Percentiles rank a stretch among this genome's conserved stretches.
Conservation (phyloP, 768 basidiomycete genomes). For the Paxillus rubicundulus region DNA sequence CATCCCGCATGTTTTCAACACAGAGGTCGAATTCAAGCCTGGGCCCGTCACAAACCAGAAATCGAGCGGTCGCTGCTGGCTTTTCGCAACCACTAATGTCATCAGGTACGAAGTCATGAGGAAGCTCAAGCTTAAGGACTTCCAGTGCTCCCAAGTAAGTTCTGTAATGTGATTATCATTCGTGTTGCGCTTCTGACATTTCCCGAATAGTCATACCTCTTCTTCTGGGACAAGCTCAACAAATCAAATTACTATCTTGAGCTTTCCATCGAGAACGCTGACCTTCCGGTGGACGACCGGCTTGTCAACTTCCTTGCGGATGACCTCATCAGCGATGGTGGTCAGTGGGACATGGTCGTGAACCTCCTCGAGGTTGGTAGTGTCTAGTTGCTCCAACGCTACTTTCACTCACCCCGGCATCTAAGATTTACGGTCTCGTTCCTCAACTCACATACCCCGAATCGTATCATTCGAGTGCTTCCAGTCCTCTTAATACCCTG, state of each 20-base stretch:
- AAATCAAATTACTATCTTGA: conserved; percentile 90
- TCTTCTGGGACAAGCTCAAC: conserved; percentile 97
- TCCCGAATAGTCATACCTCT: conserved; percentile 68
- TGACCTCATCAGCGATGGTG: conserved; percentile 86
- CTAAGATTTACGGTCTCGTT: conserved; percentile 77
- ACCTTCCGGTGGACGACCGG: conserved; percentile 78
- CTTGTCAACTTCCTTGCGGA: conserved; percentile 72
- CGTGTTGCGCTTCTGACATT: conserved; percentile 6
- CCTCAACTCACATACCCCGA: conserved; percentile 85
- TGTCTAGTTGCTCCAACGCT: neutral
- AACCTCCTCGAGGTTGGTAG: conserved; percentile 57
- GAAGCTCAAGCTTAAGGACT: conserved; percentile 80
- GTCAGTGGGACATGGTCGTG: conserved; percentile 92
- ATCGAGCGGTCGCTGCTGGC: conserved; percentile 90
- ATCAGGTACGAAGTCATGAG: conserved; percentile 83
- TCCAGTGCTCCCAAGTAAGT: conserved; percentile 84
- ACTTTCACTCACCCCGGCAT: conserved; percentile 29
- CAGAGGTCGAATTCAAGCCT: conserved; percentile 75
- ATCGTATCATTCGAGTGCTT: conserved; percentile 75
- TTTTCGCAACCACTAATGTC: conserved; percentile 90
- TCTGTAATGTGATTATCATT: neutral
- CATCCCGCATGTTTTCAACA: conserved; percentile 81
- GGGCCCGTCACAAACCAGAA: conserved; percentile 85
- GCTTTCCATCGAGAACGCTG: conserved; percentile 75
- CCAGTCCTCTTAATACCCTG: conserved; percentile 68